These are phyloP conservation scores for Echinosphaeria canescens DNA, from an alignment of 2,329 filamentous ascomycete species.

Conservation along the genomic window DNA sequence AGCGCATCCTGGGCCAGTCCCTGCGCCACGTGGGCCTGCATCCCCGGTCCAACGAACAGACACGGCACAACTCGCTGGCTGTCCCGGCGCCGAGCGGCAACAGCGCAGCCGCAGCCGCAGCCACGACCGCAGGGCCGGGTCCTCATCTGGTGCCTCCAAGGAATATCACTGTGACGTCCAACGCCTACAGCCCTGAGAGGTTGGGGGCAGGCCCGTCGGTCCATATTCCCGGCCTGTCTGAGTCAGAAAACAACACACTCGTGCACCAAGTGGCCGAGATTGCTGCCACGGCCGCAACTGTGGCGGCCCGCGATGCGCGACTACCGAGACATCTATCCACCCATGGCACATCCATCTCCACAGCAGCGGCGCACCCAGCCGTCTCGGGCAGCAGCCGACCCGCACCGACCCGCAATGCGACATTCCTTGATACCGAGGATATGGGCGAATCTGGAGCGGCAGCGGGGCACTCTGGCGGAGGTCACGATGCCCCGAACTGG, in stretches of 20 bases:
- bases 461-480: slow-evolving; percentile 31
- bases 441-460: slow-evolving; percentile 11
- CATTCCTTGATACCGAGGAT: slow-evolving; percentile 23
- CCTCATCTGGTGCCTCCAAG: slow-evolving; percentile 57
- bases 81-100: slow-evolving; percentile 3
- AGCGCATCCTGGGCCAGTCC: slow-evolving; percentile 79
- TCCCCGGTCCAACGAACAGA: slow-evolving; percentile 21
- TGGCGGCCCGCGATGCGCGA: slow-evolving; percentile 58
- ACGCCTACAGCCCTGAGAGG: slow-evolving; percentile 16
- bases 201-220: slow-evolving; percentile 11
- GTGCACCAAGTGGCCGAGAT: slow-evolving; percentile 83
- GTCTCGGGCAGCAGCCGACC: slow-evolving; percentile 7
- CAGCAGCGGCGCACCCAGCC: neutral
- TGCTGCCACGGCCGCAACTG: slow-evolving; percentile 72
- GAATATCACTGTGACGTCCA: no score
- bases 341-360: slow-evolving; percentile 5
- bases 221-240: slow-evolving; percentile 48
- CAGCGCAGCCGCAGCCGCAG: no score
- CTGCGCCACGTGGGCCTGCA: slow-evolving; percentile 60
- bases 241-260: slow-evolving; percentile 62
- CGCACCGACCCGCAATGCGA: slow-evolving; percentile 13
- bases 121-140: slow-evolving; percentile 17
- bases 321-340: slow-evolving; percentile 2
- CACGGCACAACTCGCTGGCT: slow-evolving; percentile 14
- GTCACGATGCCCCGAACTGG: slow-evolving; percentile 98